Evolutionary conservation across 371 early-diverging fungal genomes (phyloP).

Genomic region (Coelomomyces lativittatus): DNA sequence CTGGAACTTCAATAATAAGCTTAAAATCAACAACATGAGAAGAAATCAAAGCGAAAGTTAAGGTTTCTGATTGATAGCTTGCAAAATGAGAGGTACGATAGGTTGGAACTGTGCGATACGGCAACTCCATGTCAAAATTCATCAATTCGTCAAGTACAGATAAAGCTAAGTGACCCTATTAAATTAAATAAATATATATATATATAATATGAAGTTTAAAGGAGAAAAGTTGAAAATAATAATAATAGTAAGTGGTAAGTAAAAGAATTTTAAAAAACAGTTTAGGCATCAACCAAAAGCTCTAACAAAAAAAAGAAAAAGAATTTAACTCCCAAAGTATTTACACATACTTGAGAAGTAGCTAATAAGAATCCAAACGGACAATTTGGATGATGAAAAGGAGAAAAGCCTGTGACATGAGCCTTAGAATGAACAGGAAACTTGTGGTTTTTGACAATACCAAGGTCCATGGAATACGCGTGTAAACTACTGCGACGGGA

Average conservation of each 20-base stretch:
- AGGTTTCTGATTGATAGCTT: conserved; percentile 59
- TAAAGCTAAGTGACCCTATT: not conserved
- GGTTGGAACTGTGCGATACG: conserved; percentile 57
- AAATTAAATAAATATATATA: conserved; percentile 5
- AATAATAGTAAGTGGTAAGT: conserved; percentile 12
- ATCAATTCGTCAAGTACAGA: conserved; percentile 9
- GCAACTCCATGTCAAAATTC: conserved; percentile 67
- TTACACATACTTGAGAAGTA: not conserved
- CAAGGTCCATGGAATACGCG: too few relatives aligned
- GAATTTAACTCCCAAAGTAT: not conserved
- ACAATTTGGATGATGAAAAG: too few relatives aligned
- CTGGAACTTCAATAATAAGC: conserved; percentile 50
- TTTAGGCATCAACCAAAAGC: conserved; percentile 66
- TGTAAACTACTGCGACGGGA: too few relatives aligned
- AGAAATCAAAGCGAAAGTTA: conserved; percentile 58
- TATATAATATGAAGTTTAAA: conserved; percentile 24
- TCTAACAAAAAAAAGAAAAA: conserved; percentile 42
- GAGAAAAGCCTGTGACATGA: too few relatives aligned
- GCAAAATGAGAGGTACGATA: conserved; percentile 55
- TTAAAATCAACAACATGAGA: conserved; percentile 42
- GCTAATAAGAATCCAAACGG: too few relatives aligned
- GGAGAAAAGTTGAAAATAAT: conserved; percentile 3
- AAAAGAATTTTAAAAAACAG: conserved; percentile 60
- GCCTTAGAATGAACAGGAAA: too few relatives aligned
- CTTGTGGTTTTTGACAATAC: too few relatives aligned